Base-by-base conservation (phyloP, 2,329 filamentous ascomycete species). In the Lachnellula hyalina region DNA sequence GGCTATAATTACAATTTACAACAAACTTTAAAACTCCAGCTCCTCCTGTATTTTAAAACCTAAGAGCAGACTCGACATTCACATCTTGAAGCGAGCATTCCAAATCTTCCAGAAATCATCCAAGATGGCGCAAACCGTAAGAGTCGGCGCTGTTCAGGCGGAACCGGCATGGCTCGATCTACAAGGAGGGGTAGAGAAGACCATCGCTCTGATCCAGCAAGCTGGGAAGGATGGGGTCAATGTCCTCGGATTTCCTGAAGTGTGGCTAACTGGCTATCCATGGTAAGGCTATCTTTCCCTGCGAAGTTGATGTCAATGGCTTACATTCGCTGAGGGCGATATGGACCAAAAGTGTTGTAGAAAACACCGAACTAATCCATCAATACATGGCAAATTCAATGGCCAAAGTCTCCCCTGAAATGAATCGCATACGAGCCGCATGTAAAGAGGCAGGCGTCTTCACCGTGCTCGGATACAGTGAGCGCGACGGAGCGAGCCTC, bases 391-490 rank as follows among this genome's bases (percentile, higher is more conserved):
- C 73, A 21, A 78, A 77, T 47, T 72, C 72, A 0, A 63, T 77
- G 6, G 64, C 68, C 5, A 60, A 73, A 21, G 68, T 74, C 57
- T 77, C 74, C 3, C 65, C 70, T 1, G 70, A 78, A 47, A 77
- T 78, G 74, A 62, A 65, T 12, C 66, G 68, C 1, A 75, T 79
- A 25, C 67, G 71, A 3, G 74, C 75, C 21, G 71, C 68, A 21
- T 69, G 70, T 2, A 68, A 71, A 3, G 70, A 74, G 4, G 71
- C 75, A 7, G 70, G 70, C 1, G 72, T 76, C 19, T 73, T 73
- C 38, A 74, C 77, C 0, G 77, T 75, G 0, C 67, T 80, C 1
- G 77, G 78, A 1, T 80, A 77, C 61, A 76, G 74, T 1, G 78
- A 80, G 57, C 72, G 75, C 28, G 73, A 77, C 46, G 67, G 72